Evolutionary conservation across 139 green algal species (phyloP), one percentile per base, ranked within the genome.

Genomic region (Volvox reticuliferus): DNA sequence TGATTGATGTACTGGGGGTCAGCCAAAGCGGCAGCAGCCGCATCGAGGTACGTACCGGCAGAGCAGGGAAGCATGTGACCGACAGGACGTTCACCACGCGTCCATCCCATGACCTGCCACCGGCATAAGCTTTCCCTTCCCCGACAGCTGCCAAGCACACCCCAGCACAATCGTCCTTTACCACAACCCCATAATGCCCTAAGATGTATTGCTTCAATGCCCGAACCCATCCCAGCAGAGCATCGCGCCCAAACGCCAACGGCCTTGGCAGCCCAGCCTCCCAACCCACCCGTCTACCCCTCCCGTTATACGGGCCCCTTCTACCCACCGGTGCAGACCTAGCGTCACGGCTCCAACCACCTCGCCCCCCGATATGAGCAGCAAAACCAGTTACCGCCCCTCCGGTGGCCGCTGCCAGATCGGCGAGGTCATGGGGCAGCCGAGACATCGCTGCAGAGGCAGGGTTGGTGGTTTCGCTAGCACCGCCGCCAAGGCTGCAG

Each of bases 331-430:
- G 65, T 88, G 63, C 65, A 79, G 21, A 6, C 30, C 63, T 26
- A 88, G 82, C 35, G 82, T 88, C 33, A 88, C 82, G 0, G 82
- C 82, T 18, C 82, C 82, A 35, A 88, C 82, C 82, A 88, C 82
- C 82, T 79, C 82, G 3, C 82, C 82, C 1, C 82, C 82, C 2
- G 63, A 79, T 30, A 79, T 67, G 21, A 88, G 82, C 20, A 62
- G 82, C 63, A 44, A 88, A 88, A 63, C 79, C 82, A 19, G 82
- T 88, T 1, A 79, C 1, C 63, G n/a, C 1, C 28, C 50, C 50
- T 55, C 28, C 55, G 2, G 65, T 73, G 14, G 35, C 82, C 18
- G 35, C 65, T 12, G 22, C 82, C 82, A 88, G 35, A 16, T 88
- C 82, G 33, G 63, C 65, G 17, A 88, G 65, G 65, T 88, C 82